These are phyloP conservation scores for Theobroma cacao DNA, from an alignment of 345 rosid species.

Conservation along the genomic window DNA sequence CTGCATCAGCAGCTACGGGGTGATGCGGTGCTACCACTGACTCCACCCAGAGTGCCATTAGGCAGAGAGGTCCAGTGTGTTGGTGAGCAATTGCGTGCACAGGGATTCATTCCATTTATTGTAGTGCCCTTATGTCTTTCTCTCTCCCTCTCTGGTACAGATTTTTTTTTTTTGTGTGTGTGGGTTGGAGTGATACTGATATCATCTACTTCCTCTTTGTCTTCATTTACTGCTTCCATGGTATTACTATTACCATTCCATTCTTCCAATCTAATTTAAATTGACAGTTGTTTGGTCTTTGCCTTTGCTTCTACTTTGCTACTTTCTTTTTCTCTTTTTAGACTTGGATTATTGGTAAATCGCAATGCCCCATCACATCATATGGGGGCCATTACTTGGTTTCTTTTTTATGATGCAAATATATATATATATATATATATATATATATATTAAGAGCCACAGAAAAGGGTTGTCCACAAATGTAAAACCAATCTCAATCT, in stretches of 20 bases:
- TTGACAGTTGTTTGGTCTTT: background rate
- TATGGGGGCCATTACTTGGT: too few relatives aligned
- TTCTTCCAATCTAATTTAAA: background rate
- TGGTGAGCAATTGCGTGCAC: slow-evolving; percentile 28
- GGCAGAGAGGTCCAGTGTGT: slow-evolving; percentile 11
- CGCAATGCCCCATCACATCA: background rate
- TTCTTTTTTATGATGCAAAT: too few relatives aligned
- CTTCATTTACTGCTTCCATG: background rate
- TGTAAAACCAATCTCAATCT: too few relatives aligned
- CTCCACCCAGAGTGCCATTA: background rate
- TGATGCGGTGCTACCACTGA: slow-evolving; percentile 9
- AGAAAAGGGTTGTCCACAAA: too few relatives aligned
- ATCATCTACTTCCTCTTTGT: background rate
- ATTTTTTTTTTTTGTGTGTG: background rate
- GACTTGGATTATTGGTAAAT: background rate
- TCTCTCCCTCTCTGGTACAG: too few relatives aligned
- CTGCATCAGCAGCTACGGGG: too few relatives aligned
- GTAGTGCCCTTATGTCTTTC: background rate
- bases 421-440: too few relatives aligned
- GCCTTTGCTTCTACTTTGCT: background rate
- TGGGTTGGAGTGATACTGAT: too few relatives aligned
- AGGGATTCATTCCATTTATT: slow-evolving; percentile 18
- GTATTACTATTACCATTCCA: background rate
- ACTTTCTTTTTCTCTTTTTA: background rate
- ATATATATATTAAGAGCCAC: too few relatives aligned